Base-by-base conservation (phyloP, 352 stramenopile genomes). In the Phytophthora litchii region DNA sequence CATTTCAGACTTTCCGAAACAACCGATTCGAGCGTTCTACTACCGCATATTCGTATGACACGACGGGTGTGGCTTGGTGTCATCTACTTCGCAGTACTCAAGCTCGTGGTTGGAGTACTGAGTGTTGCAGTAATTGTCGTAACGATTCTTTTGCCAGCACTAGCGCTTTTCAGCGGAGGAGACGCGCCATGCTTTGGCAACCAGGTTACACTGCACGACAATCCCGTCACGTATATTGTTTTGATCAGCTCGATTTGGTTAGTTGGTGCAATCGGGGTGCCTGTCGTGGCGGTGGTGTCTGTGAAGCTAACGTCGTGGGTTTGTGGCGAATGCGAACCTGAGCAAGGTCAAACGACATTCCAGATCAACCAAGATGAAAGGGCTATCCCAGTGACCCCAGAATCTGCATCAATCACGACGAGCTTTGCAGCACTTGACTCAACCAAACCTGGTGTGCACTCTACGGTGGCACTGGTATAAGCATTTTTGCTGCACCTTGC, bases 41-140 rank as follows among this genome's bases (percentile, higher is more conserved):
- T 63, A 37, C 44, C 54, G 11, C 27, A 57, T 8, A 20, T 44
- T 10, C 45, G 27, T 2, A 57, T 57, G 55, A 64, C 55, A 3
- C n/a, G 31, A 10, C 20, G 42, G 1, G n/a, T 51, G 36, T 57
- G 46, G 36, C 4, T 51, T 2, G 55, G 14, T 25, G 29, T 51
- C 38, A 0, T 45, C 17, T 62, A 62, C 10, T 55, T 62, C 20
- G 43, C 23, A 12, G 13, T 25, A 0, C 10, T 46, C 10, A 64
- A 64, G 37, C 9, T 51, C n/a, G n/a, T 20, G 2, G 12, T 40
- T 0, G 55, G 45, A 0, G 37, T 20, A 10, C 9, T 58, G 37
- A 64, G 55, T 48, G 11, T 14, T 31, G 29, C 37, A 19, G 29
- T 49, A 11, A 5, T 64, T 37, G n/a, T 50, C 7, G 21, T 47